A percentile compares a stretch with the other conserved stretches of the same genome.
Evolutionary conservation across 2,329 filamentous ascomycete species (phyloP).

Genomic region (Westerdykella ornata): DNA sequence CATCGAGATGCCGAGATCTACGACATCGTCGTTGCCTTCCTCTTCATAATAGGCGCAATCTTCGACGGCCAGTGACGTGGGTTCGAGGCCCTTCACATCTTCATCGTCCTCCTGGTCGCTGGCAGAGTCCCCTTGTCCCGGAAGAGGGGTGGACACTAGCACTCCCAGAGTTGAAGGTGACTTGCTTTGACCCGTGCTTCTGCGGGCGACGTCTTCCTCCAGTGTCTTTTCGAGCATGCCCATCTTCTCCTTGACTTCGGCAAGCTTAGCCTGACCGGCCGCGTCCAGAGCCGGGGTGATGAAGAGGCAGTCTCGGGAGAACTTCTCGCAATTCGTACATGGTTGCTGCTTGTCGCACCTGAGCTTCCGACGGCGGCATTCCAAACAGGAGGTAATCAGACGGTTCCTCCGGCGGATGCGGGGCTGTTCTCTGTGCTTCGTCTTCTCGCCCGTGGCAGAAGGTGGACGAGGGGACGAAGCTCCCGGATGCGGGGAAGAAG

Average conservation of each 20-base stretch:
- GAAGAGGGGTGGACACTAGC: constrained; percentile 9
- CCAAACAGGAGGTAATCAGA: constrained; percentile 35
- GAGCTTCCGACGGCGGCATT: constrained; percentile 61
- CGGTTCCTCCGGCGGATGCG: constrained; percentile 35
- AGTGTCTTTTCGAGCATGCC: constrained; percentile 63
- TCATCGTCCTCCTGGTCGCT: constrained; percentile 51
- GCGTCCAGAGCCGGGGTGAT: constrained; percentile 62
- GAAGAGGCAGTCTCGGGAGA: constrained; percentile 53
- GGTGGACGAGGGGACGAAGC: constrained; percentile 2
- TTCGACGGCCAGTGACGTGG: constrained; percentile 55
- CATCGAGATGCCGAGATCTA: constrained; percentile 65
- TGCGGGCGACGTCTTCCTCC: constrained; percentile 59
- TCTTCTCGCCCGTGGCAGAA: constrained; percentile 11
- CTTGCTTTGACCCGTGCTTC: constrained; percentile 12
- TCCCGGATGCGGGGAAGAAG: constrained; percentile 4
- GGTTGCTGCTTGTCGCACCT: constrained; percentile 70
- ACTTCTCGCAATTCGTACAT: constrained; percentile 59
- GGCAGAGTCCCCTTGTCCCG: constrained; percentile 45
- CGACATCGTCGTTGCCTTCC: constrained; percentile 60
- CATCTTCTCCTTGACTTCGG: constrained; percentile 73
- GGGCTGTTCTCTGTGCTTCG: constrained; percentile 18
- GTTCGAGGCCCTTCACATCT: constrained; percentile 55
- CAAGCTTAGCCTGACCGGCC: constrained; percentile 61
- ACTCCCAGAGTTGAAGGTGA: constrained; percentile 1
- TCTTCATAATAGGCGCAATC: constrained; percentile 64